Base-by-base conservation (phyloP, 176 grass and related monocot genomes). In the Chloris gayana region DNA sequence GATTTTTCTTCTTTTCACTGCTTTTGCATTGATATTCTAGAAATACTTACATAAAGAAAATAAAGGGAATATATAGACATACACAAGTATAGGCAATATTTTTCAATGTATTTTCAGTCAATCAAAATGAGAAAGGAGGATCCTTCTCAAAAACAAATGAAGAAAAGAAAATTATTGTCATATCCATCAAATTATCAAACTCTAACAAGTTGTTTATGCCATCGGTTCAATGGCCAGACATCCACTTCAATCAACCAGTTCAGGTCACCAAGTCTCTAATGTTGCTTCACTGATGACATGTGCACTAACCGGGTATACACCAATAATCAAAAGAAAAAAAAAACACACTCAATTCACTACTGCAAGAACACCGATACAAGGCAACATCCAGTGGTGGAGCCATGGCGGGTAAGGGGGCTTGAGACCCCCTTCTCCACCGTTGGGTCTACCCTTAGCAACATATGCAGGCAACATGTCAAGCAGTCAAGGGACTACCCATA, bases 331-430 rank as follows among this genome's bases (percentile, higher is more conserved):
- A n/a, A n/a, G n/a, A n/a, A n/a, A n/a, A n/a, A 49, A 54, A 80
- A 54, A 85, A 41, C 62, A 45, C 70, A 72, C 57, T 85, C 47
- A 58, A 87, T 85, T 85, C 44, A 81, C 45, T 71, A 29, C 64
- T 77, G 56, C 60, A 85, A 53, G 54, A 85, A 25, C 39, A 35
- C 42, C 59, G 86, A 74, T 83, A 83, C 73, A 86, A 3, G 79
- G 51, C 30, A 77, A 67, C 58, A 66, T 22, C 41, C n/a, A n/a
- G n/a, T n/a, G n/a, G n/a, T n/a, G n/a, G n/a, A n/a, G n/a, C n/a
- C n/a, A n/a, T n/a, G n/a, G n/a, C n/a, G n/a, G n/a, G n/a, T n/a
- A n/a, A n/a, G n/a, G n/a, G n/a, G n/a, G n/a, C n/a, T n/a, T n/a
- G n/a, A n/a, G n/a, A n/a, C n/a, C n/a, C n/a, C n/a, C n/a, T n/a